phyloP scores from a whole-genome alignment of 352 stramenopile genomes.

The Globisporangium carolinianum region DNA sequence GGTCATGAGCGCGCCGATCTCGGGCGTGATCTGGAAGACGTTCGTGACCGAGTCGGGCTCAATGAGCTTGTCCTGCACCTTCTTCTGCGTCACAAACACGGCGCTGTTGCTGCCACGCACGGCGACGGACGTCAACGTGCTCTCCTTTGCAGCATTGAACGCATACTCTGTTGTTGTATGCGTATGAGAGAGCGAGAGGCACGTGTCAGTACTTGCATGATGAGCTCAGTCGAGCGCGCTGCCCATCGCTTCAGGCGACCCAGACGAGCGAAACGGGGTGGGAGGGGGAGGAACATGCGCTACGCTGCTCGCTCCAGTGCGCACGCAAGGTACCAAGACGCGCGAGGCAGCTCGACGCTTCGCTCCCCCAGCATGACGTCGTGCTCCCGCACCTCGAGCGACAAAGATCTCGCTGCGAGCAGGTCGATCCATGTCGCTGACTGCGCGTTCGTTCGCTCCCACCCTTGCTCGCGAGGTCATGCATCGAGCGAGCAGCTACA shows the following conservation, averaged over 20 bases:
- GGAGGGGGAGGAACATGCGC: too few species aligned
- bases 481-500: not conserved
- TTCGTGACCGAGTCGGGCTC: slow-evolving; percentile 94
- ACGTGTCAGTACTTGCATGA: too few species aligned
- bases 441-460: too few species aligned
- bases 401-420: slow-evolving; percentile 10
- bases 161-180: slow-evolving; percentile 89
- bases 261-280: too few species aligned
- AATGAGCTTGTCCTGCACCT: slow-evolving; percentile 95
- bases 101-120: slow-evolving; percentile 91
- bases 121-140: slow-evolving; percentile 94
- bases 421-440: too few species aligned
- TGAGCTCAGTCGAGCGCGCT: too few species aligned
- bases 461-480: too few species aligned
- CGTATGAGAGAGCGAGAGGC: too few species aligned
- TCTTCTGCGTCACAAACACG: slow-evolving; percentile 98
- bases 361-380: not conserved
- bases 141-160: slow-evolving; percentile 95
- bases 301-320: too few species aligned
- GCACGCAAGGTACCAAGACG: too few species aligned
- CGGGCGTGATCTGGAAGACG: slow-evolving; percentile 94
- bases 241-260: too few species aligned
- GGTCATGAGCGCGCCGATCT: slow-evolving; percentile 95
- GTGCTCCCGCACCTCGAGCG: not conserved
- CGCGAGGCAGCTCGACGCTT: not conserved